phyloP scores from a whole-genome alignment of 306 rosid genomes.

The Abrus pulchellus region DNA sequence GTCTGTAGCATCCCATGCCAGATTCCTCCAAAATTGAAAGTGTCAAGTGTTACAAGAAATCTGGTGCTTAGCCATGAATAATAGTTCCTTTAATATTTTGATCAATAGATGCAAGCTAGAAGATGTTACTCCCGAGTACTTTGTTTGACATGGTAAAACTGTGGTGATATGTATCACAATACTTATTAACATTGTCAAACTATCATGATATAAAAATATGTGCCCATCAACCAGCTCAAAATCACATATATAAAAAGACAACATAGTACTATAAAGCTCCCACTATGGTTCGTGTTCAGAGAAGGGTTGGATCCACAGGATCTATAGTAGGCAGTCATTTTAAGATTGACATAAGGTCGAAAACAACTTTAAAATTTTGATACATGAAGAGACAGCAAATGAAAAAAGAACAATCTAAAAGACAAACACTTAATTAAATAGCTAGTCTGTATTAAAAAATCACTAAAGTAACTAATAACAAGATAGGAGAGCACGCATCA shows the following conservation, averaged over 20 bases:
- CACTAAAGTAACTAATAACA: constrained; percentile 1
- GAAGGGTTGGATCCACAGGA: neutral
- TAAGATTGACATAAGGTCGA: neutral
- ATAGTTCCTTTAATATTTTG: constrained; percentile 22
- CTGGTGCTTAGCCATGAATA: constrained; percentile 33
- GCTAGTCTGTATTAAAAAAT: constrained; percentile 25
- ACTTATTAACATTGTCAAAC: constrained; percentile 12
- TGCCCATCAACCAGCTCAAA: constrained; percentile 11
- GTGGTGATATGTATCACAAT: neutral
- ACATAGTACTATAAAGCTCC: neutral
- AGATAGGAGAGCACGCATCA: constrained; percentile 28
- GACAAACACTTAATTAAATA: constrained; percentile 28
- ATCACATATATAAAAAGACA: constrained; percentile 13
- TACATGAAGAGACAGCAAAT: constrained; percentile 15
- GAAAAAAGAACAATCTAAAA: constrained; percentile 22
- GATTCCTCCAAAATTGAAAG: neutral
- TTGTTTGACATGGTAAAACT: neutral
- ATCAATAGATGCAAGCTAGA: constrained; percentile 35
- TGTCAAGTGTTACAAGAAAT: constrained; percentile 30
- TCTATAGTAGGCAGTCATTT: constrained; percentile 11
- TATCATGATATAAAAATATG: constrained; percentile 1
- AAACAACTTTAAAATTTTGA: constrained; percentile 23
- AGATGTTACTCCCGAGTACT: constrained; percentile 5
- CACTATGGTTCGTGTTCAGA: neutral
- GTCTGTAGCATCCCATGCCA: constrained; percentile 32